These are phyloP conservation scores for Penicillium angulare DNA, from an alignment of 495 filamentous ascomycete species.

Conservation along the genomic window DNA sequence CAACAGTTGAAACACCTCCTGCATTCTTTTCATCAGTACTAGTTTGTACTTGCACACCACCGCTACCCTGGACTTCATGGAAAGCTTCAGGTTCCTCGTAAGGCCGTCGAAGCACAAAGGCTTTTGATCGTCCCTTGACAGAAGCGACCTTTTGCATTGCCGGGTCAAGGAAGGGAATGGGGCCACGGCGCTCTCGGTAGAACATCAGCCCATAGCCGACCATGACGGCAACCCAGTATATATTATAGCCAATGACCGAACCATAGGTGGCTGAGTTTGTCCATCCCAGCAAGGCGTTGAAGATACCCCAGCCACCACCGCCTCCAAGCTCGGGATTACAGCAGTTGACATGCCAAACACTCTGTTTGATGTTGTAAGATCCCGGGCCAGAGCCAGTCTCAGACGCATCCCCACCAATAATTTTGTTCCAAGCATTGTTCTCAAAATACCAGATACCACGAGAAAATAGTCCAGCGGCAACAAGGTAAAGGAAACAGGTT, in stretches of 20 bases:
- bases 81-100: slow-evolving; percentile 1
- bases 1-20: background rate
- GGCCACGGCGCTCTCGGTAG: slow-evolving; percentile 22
- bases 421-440: slow-evolving; percentile 59
- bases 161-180: slow-evolving; percentile 24
- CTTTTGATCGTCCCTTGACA: slow-evolving; percentile 18
- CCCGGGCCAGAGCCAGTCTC: slow-evolving; percentile 78
- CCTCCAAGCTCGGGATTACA: slow-evolving; percentile 71
- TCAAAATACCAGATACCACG: slow-evolving; percentile 73
- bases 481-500: slow-evolving; percentile 81
- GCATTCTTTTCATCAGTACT: background rate
- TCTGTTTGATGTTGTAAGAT: slow-evolving; percentile 80
- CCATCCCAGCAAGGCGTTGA: slow-evolving; percentile 82
- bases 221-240: slow-evolving; percentile 67
- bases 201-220: slow-evolving; percentile 24
- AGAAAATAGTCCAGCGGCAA: slow-evolving; percentile 83
- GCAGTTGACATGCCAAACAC: slow-evolving; percentile 93
- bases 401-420: slow-evolving; percentile 68
- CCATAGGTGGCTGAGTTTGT: slow-evolving; percentile 83
- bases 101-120: slow-evolving; percentile 20
- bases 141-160: slow-evolving; percentile 5
- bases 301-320: slow-evolving; percentile 85
- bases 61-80: slow-evolving; percentile 2
- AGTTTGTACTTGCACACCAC: background rate
- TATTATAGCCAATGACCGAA: slow-evolving; percentile 78